These are phyloP conservation scores for Solanum appendiculatum DNA, from an alignment of 257 asterid genomes.

Conservation along the genomic window DNA sequence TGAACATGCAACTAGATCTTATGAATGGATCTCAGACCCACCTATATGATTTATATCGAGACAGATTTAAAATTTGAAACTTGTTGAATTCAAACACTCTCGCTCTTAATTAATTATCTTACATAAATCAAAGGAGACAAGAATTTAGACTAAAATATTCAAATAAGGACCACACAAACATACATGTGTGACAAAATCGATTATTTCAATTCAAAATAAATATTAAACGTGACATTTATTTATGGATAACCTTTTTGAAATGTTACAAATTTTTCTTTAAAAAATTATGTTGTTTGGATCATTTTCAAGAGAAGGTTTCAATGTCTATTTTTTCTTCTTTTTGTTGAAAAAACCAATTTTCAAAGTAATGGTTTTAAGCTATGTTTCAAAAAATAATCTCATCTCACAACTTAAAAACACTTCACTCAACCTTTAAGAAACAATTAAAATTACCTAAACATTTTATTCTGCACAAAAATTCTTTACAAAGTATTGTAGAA, in stretches of 20 bases:
- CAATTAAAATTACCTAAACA: neutral
- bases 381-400: neutral
- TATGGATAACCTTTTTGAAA: neutral
- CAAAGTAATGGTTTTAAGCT: neutral
- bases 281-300: neutral
- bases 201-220: neutral
- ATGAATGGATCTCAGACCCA: neutral
- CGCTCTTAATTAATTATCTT: no score
- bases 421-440: neutral
- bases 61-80: no score
- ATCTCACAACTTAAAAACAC: neutral
- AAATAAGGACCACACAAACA: neutral
- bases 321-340: neutral
- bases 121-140: neutral
- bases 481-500: neutral
- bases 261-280: neutral
- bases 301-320: neutral
- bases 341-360: neutral
- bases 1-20: neutral
- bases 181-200: neutral
- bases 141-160: neutral
- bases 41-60: neutral
- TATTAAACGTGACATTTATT: neutral
- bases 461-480: neutral
- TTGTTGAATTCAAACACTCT: rapidly evolving